Percentiles rank a stretch among this genome's conserved stretches.
Evolutionary conservation across 495 filamentous ascomycete species (phyloP).

Genomic region (Neurospora pannonica): DNA sequence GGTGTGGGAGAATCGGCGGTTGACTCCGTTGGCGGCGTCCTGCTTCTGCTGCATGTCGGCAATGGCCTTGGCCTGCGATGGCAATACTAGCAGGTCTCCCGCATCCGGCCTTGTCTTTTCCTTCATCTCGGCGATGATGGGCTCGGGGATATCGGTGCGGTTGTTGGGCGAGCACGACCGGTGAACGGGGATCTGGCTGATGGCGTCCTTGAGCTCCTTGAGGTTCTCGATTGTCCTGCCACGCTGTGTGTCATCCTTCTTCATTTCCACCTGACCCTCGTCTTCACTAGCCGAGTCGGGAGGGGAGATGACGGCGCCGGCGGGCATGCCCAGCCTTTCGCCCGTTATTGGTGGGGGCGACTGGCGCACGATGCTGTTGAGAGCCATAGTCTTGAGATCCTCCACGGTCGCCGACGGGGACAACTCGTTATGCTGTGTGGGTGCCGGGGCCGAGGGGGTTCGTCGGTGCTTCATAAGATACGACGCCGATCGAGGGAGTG

Average conservation of each 20-base stretch:
- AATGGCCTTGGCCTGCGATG: slow-evolving; percentile 23
- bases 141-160: slow-evolving; percentile 10
- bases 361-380: slow-evolving; percentile 54
- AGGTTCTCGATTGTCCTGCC: slow-evolving; percentile 53
- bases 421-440: slow-evolving; percentile 23
- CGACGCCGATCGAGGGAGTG: slow-evolving; percentile 62
- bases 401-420: slow-evolving; percentile 39
- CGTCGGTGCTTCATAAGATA: slow-evolving; percentile 56
- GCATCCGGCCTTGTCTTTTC: slow-evolving; percentile 2
- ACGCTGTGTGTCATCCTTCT: background rate
- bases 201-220: slow-evolving; percentile 73
- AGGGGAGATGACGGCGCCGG: slow-evolving; percentile 75
- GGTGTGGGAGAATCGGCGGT: slow-evolving; percentile 55
- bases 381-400: slow-evolving; percentile 38
- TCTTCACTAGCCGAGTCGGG: slow-evolving; percentile 88
- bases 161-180: slow-evolving; percentile 52
- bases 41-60: slow-evolving; percentile 28
- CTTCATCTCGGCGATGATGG: background rate
- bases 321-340: slow-evolving; percentile 52
- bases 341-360: slow-evolving; percentile 69
- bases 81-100: slow-evolving; percentile 27
- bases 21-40: slow-evolving; percentile 20
- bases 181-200: slow-evolving; percentile 66
- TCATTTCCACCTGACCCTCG: slow-evolving; percentile 18
- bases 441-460: slow-evolving; percentile 28